Conservation (phyloP, 495 filamentous ascomycete species). For the Oleoguttula mirabilis region DNA sequence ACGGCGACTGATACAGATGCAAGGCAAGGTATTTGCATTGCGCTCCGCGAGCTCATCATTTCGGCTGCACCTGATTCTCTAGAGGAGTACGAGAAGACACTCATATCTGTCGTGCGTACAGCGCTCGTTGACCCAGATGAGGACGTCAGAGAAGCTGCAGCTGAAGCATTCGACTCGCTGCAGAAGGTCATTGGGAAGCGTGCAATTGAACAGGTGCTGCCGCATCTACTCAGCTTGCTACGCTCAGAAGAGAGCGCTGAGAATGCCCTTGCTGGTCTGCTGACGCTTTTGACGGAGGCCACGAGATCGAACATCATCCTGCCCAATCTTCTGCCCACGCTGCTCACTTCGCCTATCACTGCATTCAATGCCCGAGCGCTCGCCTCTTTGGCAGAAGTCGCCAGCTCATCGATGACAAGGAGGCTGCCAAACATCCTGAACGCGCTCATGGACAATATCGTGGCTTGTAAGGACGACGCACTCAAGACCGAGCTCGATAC, state of each 20-base stretch:
- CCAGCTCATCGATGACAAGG: constrained; percentile 76
- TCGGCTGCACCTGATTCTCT: constrained; percentile 83
- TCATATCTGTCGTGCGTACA: constrained; percentile 87
- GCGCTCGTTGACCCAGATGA: constrained; percentile 81
- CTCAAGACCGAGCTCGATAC: constrained; percentile 59
- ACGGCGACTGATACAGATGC: constrained; percentile 82
- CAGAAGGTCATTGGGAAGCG: constrained; percentile 89
- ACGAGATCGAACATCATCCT: constrained; percentile 92
- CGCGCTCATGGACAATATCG: constrained; percentile 81
- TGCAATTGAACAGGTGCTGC: constrained; percentile 87
- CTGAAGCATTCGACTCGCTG: constrained; percentile 89
- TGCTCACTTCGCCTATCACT: constrained; percentile 80
- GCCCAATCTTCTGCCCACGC: constrained; percentile 85
- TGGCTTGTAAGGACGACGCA: constrained; percentile 62
- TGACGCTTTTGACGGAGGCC: constrained; percentile 86
- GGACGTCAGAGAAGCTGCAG: constrained; percentile 88
- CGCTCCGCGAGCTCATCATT: constrained; percentile 79
- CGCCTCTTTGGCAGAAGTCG: constrained; percentile 84
- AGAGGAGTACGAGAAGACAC: constrained; percentile 86
- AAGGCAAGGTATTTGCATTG: constrained; percentile 95
- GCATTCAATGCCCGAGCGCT: constrained; percentile 89
- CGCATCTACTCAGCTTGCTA: constrained; percentile 77
- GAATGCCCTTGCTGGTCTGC: constrained; percentile 79
- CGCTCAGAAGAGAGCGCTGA: constrained; percentile 75
- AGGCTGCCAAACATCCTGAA: constrained; percentile 82